These are phyloP conservation scores for Cladophialophora psammophila DNA, from an alignment of 2,329 filamentous ascomycete species.

Conservation along the genomic window DNA sequence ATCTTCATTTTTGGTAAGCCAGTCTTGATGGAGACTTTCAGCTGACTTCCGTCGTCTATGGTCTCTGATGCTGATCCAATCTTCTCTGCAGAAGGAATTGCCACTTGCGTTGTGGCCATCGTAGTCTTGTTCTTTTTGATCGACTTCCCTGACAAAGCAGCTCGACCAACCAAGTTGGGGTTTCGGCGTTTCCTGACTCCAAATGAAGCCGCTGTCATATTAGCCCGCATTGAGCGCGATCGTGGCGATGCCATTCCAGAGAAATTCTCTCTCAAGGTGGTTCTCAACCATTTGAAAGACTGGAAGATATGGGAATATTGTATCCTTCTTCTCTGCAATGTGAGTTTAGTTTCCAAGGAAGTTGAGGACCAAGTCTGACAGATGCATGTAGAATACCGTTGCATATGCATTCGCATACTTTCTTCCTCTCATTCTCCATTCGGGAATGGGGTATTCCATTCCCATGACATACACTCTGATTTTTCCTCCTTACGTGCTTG, in stretches of 20 bases:
- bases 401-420: conserved; percentile 10
- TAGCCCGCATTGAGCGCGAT: conserved; percentile 4
- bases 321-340: conserved; percentile 7
- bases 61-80: not conserved
- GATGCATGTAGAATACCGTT: not conserved
- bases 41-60: not conserved
- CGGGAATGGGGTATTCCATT: not conserved
- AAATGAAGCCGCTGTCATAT: not conserved
- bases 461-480: not conserved
- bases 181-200: conserved; percentile 1
- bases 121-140: conserved; percentile 1
- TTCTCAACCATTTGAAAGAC: not conserved
- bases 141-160: conserved; percentile 9
- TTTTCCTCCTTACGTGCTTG: conserved; percentile 12
- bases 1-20: conserved; percentile 39
- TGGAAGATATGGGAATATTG: conserved; percentile 13
- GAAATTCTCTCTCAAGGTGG: not conserved
- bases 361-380: not conserved
- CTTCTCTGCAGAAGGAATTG: conserved; percentile 5
- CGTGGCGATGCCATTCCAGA: conserved; percentile 7
- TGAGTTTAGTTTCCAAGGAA: not conserved
- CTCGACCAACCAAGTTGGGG: not conserved
- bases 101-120: not conserved
- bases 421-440: conserved; percentile 2
- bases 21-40: not conserved